Conservation (phyloP, 2,329 filamentous ascomycete genomes). For the Pseudomassariella vexata region DNA sequence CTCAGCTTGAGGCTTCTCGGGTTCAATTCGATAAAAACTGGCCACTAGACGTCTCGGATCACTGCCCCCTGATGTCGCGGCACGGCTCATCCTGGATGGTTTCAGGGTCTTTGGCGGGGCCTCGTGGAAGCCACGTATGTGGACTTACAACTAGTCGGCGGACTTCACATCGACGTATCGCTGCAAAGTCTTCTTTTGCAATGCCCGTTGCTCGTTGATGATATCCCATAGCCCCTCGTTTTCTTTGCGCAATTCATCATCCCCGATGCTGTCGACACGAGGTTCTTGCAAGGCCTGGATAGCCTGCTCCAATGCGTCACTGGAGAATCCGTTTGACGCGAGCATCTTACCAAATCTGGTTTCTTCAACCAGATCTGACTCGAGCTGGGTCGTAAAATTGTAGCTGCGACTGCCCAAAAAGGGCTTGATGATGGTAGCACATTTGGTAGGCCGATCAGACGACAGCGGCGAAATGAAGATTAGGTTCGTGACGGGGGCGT, state of each 20-base stretch:
- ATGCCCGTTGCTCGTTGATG: conserved; percentile 34
- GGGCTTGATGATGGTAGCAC: conserved; percentile 72
- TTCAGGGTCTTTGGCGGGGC: too few species aligned
- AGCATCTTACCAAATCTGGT: conserved; percentile 41
- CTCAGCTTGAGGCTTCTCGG: too few species aligned
- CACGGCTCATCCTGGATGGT: too few species aligned
- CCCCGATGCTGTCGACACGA: conserved; percentile 16
- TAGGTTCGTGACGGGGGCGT: conserved; percentile 78
- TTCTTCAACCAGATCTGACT: conserved; percentile 30
- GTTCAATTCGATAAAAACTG: too few species aligned
- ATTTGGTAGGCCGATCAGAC: conserved; percentile 42
- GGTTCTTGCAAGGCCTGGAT: conserved; percentile 39
- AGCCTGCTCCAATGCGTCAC: conserved; percentile 42
- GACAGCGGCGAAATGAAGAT: conserved; percentile 60
- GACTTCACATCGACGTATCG: conserved; percentile 22
- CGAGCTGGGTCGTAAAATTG: conserved; percentile 60
- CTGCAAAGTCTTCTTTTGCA: conserved; percentile 33
- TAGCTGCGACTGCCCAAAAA: conserved; percentile 61
- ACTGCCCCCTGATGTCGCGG: too few species aligned
- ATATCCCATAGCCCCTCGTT: conserved; percentile 39
- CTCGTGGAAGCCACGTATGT: too few species aligned
- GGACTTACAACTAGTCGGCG: too few species aligned
- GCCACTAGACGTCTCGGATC: too few species aligned
- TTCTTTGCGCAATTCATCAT: conserved; percentile 31
- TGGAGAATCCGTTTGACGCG: conserved; percentile 39